Evolutionary conservation across 352 stramenopile genomes (phyloP).

Genomic region (Globisporangium cederbergense): DNA sequence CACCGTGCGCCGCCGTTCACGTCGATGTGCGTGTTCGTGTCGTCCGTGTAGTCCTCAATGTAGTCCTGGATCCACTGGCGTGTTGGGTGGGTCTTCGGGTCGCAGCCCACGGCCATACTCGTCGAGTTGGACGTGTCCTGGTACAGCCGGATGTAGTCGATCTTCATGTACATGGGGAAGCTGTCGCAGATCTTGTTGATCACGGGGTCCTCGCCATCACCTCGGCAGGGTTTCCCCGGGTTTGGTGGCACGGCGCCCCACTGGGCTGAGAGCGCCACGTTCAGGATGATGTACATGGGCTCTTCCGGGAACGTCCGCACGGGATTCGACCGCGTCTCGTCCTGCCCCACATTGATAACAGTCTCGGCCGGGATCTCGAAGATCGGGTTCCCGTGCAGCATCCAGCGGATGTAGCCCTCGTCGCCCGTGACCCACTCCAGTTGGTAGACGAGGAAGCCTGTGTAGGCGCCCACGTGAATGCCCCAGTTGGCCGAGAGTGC

Average conservation of each 20-base stretch:
- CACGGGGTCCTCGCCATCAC: conserved; percentile 20
- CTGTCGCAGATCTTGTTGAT: conserved; percentile 38
- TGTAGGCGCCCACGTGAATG: conserved; percentile 63
- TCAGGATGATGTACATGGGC: conserved; percentile 56
- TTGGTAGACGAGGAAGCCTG: conserved; percentile 53
- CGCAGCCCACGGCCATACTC: conserved; percentile 24
- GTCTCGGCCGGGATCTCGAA: conserved; percentile 75
- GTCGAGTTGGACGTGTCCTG: conserved; percentile 34
- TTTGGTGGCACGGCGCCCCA: conserved; percentile 41
- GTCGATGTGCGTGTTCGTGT: conserved; percentile 42
- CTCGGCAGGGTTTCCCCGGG: conserved; percentile 22
- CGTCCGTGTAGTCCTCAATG: conserved; percentile 28
- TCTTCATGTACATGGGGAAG: conserved; percentile 57
- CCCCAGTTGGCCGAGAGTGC: conserved; percentile 66
- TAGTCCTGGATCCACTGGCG: conserved; percentile 33
- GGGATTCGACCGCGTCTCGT: conserved; percentile 46
- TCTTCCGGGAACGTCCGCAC: conserved; percentile 53
- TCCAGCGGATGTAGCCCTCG: conserved; percentile 61
- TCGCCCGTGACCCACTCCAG: conserved; percentile 70
- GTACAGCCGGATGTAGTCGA: conserved; percentile 88
- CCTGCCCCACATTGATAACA: conserved; percentile 51
- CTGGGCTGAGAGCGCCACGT: conserved; percentile 37
- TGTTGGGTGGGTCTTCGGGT: conserved; percentile 33
- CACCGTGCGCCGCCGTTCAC: conserved; percentile 58
- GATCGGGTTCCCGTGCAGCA: conserved; percentile 67